Conservation (phyloP, 2,329 filamentous ascomycete genomes). For the Fusarium tuaranense region DNA sequence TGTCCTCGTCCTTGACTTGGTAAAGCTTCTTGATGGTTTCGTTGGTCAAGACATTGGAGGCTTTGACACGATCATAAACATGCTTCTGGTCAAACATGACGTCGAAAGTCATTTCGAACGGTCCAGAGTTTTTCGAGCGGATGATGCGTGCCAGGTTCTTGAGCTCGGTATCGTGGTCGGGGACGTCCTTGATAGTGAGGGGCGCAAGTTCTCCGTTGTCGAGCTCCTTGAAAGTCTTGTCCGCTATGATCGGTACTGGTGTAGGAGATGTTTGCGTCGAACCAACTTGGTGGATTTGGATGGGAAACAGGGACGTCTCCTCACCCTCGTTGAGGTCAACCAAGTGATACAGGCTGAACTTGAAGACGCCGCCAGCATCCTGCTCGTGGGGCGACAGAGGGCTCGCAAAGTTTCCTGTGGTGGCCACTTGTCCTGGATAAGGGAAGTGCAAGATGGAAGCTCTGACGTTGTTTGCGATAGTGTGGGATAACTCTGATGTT, state of each 20-base stretch:
- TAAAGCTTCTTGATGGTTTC: constrained; percentile 52
- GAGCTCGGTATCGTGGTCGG: constrained; percentile 27
- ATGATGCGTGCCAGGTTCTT: constrained; percentile 53
- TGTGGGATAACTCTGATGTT: constrained; percentile 56
- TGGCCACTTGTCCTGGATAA: constrained; percentile 61
- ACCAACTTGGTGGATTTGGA: background rate
- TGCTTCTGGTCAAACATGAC: constrained; percentile 57
- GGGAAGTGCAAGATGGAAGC: constrained; percentile 57
- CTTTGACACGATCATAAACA: constrained; percentile 52
- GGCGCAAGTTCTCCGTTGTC: background rate
- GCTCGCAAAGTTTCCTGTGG: constrained; percentile 60
- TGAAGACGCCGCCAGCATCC: constrained; percentile 49
- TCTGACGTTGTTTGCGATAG: constrained; percentile 55
- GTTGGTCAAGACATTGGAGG: constrained; percentile 49
- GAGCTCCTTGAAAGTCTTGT: background rate
- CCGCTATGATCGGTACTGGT: background rate
- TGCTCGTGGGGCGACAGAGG: constrained; percentile 40
- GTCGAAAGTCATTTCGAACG: constrained; percentile 64
- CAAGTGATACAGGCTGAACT: constrained; percentile 61
- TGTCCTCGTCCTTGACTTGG: constrained; percentile 39
- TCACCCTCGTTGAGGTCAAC: constrained; percentile 50
- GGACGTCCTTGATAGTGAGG: constrained; percentile 5
- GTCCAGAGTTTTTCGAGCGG: constrained; percentile 63
- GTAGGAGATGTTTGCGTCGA: background rate
- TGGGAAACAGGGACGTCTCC: constrained; percentile 4